Base-by-base conservation (phyloP, 2,329 filamentous ascomycete species). In the Penicillium sp. region DNA sequence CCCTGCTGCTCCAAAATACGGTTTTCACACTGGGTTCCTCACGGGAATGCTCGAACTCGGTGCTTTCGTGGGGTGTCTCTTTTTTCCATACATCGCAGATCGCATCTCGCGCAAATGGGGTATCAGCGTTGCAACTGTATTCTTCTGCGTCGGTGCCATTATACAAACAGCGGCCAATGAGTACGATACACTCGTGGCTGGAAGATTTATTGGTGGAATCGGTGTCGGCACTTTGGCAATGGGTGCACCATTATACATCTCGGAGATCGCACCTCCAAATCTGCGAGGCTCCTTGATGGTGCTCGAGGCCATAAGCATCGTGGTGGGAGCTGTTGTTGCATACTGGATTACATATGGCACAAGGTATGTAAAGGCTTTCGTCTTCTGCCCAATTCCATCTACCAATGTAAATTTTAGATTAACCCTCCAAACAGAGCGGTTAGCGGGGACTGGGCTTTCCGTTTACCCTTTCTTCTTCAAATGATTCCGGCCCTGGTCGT, bases 401-500 rank as follows among this genome's bases (percentile, higher is more conserved):
- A 5, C 3, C 34, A 34, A 34, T 2, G 5, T 13, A 36, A 13
- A 36, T 36, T 6, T 18, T 72, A 74, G 5, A 70, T 81, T 38
- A 67, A 77, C 31, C 71, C 81, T 1, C 77, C 80, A n/a, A 36
- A 36, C 34, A 36, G 34, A 6, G 34, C 34, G 34, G 34, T 36
- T n/a, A n/a, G 7, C 11, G 34, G 34, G 13, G 34, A 36, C n/a
- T 36, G 34, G 34, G 34, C 34, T 2, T 1, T 57, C 65, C 79
- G 89, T 0, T 74, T 88, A 0, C 88, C 88, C 0, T 83, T 89
- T 48, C 84, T 82, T 59, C 74, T 91, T 0, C 88, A 92, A 64
- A 76, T 90, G 5, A 76, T 78, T 0, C 88, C 88, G 0, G 87
- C 86, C 0, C 58, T 86, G 0, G 59, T 90, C 3, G 80, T 92